Evolutionary conservation across 306 rosid genomes (phyloP).

Genomic region (Begonia fuchsioides): DNA sequence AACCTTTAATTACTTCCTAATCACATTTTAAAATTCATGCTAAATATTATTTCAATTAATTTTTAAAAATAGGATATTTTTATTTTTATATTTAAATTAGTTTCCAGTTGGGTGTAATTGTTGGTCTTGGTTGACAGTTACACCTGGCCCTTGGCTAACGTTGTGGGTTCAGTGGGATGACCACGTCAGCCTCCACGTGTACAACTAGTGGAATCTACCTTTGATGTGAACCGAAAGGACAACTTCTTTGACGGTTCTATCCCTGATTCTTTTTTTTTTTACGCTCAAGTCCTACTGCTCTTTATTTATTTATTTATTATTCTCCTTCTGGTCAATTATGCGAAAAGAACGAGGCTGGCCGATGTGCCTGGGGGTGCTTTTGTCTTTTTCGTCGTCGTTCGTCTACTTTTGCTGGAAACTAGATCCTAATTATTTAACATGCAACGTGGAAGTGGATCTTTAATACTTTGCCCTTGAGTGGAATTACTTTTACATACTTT

Average conservation of each 20-base stretch:
- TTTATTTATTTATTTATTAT: slow-evolving; percentile 4
- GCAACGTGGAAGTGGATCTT: neutral
- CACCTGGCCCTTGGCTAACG: slow-evolving; percentile 21
- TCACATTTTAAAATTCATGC: too few species aligned
- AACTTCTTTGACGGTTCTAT: slow-evolving; percentile 7
- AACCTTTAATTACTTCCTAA: neutral
- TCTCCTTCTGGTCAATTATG: too few species aligned
- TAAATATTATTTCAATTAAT: too few species aligned
- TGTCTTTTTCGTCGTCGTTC: slow-evolving; percentile 22
- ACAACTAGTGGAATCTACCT: slow-evolving; percentile 1
- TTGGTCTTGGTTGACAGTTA: slow-evolving; percentile 26
- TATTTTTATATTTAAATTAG: too few species aligned
- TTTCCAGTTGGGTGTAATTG: slow-evolving; percentile 11
- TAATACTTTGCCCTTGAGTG: neutral
- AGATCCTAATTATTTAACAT: slow-evolving; percentile 7
- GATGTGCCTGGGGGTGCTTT: slow-evolving; percentile 20
- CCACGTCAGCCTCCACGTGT: slow-evolving; percentile 29
- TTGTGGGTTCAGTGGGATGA: neutral
- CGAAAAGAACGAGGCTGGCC: too few species aligned
- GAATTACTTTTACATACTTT: too few species aligned
- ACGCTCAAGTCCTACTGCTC: slow-evolving; percentile 7
- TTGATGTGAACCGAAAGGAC: too few species aligned
- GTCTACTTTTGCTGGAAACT: slow-evolving; percentile 4
- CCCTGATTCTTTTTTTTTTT: neutral
- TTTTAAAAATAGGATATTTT: too few species aligned